Evolutionary conservation across 2,329 filamentous ascomycete species (phyloP), one percentile per base, ranked within the genome.

Genomic region (Cryphonectria carpinicola): DNA sequence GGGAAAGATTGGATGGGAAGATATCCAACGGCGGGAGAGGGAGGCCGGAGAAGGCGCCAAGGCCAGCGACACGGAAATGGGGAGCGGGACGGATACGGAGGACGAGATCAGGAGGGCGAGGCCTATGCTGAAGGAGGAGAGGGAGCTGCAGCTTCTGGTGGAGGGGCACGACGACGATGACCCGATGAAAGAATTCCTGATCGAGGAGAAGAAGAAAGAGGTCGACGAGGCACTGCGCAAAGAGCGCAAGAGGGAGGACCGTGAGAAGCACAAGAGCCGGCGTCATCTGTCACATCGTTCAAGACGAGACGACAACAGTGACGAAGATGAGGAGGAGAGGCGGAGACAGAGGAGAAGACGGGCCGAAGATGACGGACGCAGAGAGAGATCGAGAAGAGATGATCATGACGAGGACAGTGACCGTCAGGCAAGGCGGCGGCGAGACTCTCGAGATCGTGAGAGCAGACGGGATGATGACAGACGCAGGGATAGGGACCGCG

Each of bases 161-260:
- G 84, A 88, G 68, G 90, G 95, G 22, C 92, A 97, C 74, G 96
- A 98, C 74, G 95, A 98, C 35, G 95, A 98, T 72, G 96, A 99
- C 79, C 96, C 96, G 0, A 99, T 99, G 96, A 98, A 97, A 81
- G 90, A 89, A 52, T 98, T 93, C 76, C 79, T 98, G 74, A 90
- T 98, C 66, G 89, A 95, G 74, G 92, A 97, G 81, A 98, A 98
- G 86, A 94, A 93, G 81, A 93, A 94, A 78, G 93, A 97, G 79
- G 88, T 97, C 17, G 89, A 92, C 68, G 87, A 88, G 71, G 95
- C 93, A 3, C 81, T 92, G 75, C 84, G 85, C 73, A 86, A 81
- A 75, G 78, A 86, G 66, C 84, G 85, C 62, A 86, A 81, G 77
- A 86, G 83, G 76, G 85, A 81, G 74, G 82, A 84, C 71, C 80